phyloP scores from a whole-genome alignment of 768 basidiomycete species.

The Saitozyma sp. region DNA sequence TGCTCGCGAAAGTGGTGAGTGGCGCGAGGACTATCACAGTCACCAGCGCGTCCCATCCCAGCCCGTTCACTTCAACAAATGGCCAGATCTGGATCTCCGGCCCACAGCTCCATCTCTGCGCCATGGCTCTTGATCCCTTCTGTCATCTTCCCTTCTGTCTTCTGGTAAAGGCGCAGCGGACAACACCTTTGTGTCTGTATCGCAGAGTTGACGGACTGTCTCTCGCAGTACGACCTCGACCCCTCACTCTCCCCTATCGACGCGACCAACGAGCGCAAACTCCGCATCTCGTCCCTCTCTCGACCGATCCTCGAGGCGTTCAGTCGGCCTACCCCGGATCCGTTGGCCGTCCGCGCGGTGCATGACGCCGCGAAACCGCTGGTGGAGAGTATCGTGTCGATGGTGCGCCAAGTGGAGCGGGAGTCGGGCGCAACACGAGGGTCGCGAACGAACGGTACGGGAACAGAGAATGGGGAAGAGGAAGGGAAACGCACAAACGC shows the following conservation, averaged over 20 bases:
- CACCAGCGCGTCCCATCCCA: too few species aligned
- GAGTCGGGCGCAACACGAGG: not conserved
- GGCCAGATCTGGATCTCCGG: too few species aligned
- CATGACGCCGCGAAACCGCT: slow-evolving; percentile 15
- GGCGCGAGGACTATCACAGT: too few species aligned
- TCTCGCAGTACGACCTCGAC: slow-evolving; percentile 34
- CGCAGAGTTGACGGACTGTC: not conserved
- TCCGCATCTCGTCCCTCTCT: slow-evolving; percentile 29
- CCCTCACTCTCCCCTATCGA: slow-evolving; percentile 22
- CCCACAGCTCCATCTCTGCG: not conserved
- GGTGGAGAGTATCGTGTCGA: slow-evolving; percentile 16
- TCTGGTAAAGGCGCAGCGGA: too few species aligned
- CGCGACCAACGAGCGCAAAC: slow-evolving; percentile 36
- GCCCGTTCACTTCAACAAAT: too few species aligned
- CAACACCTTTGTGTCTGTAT: not conserved
- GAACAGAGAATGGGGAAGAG: not conserved
- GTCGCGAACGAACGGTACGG: not conserved
- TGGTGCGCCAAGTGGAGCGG: slow-evolving; percentile 12
- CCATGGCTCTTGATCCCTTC: not conserved
- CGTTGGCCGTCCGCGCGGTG: slow-evolving; percentile 19
- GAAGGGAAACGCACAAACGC: not conserved
- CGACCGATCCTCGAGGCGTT: slow-evolving; percentile 17
- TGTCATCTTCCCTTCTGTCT: not conserved
- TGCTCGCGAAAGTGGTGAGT: slow-evolving; percentile 35
- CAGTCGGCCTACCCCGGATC: slow-evolving; percentile 14